Evolutionary conservation across 108 stramenopile genomes (phyloP).

Genomic region (Fistulifera pelliculosa): DNA sequence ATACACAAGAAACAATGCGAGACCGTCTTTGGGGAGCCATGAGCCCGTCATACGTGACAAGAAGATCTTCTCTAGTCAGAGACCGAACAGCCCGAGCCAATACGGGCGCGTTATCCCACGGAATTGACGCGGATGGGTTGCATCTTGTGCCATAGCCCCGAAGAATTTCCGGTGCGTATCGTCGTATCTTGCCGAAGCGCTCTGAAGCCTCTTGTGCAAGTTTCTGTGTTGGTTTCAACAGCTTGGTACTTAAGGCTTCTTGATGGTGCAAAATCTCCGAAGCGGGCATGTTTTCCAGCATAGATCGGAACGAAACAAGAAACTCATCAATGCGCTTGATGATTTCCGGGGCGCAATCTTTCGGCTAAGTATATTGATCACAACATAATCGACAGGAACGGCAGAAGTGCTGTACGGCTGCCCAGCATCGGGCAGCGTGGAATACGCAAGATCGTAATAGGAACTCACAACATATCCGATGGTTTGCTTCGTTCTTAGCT

Average conservation of each 20-base stretch:
- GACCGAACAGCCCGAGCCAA: slow-evolving; percentile 41
- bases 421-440: slow-evolving; percentile 17
- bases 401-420: slow-evolving; percentile 16
- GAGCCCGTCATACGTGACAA: slow-evolving; percentile 53
- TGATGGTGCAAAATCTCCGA: slow-evolving; percentile 60
- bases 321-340: slow-evolving; percentile 74
- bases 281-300: slow-evolving; percentile 49
- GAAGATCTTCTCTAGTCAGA: slow-evolving; percentile 36
- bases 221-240: slow-evolving; percentile 73
- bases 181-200: slow-evolving; percentile 50
- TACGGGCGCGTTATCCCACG: slow-evolving; percentile 50
- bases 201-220: slow-evolving; percentile 45
- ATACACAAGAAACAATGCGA: slow-evolving; percentile 58
- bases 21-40: slow-evolving; percentile 38
- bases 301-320: slow-evolving; percentile 41
- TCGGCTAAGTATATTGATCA: slow-evolving; percentile 59
- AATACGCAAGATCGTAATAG: slow-evolving; percentile 58
- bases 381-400: slow-evolving; percentile 59
- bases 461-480: slow-evolving; percentile 71
- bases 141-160: slow-evolving; percentile 3
- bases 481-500: slow-evolving; percentile 75
- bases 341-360: slow-evolving; percentile 63
- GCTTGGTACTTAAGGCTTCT: slow-evolving; percentile 48
- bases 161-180: slow-evolving; percentile 61
- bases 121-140: slow-evolving; percentile 23